Percentiles rank a stretch among this genome's conserved stretches.
Conservation (phyloP, 1,139 yeast species). For the Geotrichum europaeum region DNA sequence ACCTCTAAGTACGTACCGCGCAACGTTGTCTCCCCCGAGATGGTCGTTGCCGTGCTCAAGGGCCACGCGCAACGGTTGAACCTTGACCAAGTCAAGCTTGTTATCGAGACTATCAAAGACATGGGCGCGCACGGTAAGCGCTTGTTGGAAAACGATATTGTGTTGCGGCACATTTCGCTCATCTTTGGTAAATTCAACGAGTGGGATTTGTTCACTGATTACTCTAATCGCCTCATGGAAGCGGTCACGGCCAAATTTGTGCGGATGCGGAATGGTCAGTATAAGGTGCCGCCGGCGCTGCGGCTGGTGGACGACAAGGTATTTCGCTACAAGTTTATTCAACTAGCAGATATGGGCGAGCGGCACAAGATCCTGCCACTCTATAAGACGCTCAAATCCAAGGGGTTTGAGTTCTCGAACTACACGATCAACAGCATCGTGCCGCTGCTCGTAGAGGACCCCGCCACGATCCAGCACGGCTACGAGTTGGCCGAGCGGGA, state of each 20-base stretch:
- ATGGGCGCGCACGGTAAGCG: background rate
- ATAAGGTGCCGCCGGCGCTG: background rate
- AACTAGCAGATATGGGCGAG: conserved; percentile 10
- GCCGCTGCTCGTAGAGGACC: conserved; percentile 2
- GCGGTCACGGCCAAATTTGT: conserved; percentile 7
- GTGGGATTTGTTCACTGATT: conserved; percentile 16
- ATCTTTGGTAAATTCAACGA: conserved; percentile 8
- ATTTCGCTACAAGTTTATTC: conserved; percentile 9
- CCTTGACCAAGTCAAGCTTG: conserved; percentile 3
- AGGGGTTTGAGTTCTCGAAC: conserved; percentile 11
- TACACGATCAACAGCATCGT: conserved; percentile 8
- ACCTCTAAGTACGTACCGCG: conserved; percentile 26
- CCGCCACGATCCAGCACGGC: conserved; percentile 2
- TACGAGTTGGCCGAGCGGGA: conserved; percentile 11
- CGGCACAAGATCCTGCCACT: conserved; percentile 2
- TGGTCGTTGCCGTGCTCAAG: conserved; percentile 19
- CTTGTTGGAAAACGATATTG: background rate
- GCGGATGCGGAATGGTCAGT: background rate
- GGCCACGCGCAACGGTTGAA: background rate
- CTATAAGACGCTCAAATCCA: background rate
- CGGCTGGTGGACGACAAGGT: conserved; percentile 8
- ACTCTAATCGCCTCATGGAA: conserved; percentile 8
- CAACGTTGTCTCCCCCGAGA: conserved; percentile 23
- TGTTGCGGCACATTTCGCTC: conserved; percentile 12
- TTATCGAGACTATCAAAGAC: background rate